Conservation (phyloP, 2,329 filamentous ascomycete species). For the Xylaria sp. region DNA sequence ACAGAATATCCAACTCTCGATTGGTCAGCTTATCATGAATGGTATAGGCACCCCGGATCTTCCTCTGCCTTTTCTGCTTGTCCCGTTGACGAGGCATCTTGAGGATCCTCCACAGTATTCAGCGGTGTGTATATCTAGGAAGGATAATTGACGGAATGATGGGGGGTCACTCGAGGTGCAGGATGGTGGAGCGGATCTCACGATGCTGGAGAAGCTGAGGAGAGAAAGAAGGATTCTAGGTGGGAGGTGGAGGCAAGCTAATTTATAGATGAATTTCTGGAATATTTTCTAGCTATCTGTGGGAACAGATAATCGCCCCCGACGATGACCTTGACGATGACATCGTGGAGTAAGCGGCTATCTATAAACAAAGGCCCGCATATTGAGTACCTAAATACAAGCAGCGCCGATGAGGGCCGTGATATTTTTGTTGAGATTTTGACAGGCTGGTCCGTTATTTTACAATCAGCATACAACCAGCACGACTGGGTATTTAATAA, state of each 20-base stretch:
- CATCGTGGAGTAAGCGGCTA: background rate
- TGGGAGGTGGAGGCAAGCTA: background rate
- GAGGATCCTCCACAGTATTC: background rate
- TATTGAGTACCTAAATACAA: background rate
- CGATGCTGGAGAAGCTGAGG: background rate
- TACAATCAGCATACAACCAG: background rate
- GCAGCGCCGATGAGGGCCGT: background rate
- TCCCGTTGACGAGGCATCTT: background rate
- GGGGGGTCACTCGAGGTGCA: background rate
- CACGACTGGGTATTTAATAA: background rate
- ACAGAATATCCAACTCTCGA: constrained; percentile 6
- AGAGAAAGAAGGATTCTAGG: background rate
- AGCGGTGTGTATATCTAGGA: background rate
- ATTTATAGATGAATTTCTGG: background rate
- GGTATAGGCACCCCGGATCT: background rate
- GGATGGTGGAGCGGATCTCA: background rate
- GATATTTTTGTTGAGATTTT: background rate
- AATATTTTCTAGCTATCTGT: background rate
- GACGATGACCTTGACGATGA: background rate
- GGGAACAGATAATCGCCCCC: constrained; percentile 6
- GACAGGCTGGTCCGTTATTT: background rate
- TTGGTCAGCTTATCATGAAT: background rate
- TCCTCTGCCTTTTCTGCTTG: background rate
- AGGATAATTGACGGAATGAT: background rate
- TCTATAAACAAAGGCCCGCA: constrained; percentile 3